Evolutionary conservation across 148 eudicot genomes (phyloP), one percentile per base, ranked within the genome.

Genomic region (Rhododendron griersonianum): DNA sequence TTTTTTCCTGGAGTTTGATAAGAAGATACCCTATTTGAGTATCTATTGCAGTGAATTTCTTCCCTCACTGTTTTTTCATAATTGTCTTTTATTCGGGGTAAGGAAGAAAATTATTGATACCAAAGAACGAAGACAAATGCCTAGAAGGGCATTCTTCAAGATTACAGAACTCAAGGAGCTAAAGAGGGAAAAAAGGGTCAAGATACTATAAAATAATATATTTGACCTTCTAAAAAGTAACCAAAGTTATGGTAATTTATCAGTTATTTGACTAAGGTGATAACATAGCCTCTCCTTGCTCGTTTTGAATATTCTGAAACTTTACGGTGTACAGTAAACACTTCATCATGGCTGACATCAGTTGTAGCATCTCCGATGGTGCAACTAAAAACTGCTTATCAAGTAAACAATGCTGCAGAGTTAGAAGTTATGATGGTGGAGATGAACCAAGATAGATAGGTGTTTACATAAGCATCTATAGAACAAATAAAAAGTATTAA

Each of bases 341-440:
- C 28, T 73, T 57, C 37, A 6, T 13, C 48, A 9, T 81, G 50
- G 21, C 63, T 41, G 4, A n/a, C 1, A 30, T 73, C 59, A 45
- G 8, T 47, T 44, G 47, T 83, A 83, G 53, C 30, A 45, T 28
- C 85, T 65, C 55, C 18, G 11, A 83, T 28, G 53, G 9, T 67
- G 63, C 79, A 73, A 71, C 59, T 48, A 41, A 13, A 84, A 71
- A 73, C 4, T 55, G 53, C 79, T 73, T 35, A 73, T 71, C 85
- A 50, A 73, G 63, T 28, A 30, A 73, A 84, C 78, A 57, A 5
- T 35, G 21, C 44, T 28, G 35, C 13, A 4, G 44, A 18, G 25
- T 67, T 23, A 3, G 21, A 83, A 3, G 44, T 48, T 41, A 47
- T 30, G n/a, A 14, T 19, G 61, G 30, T 45, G 61, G 78, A 30